Percentiles rank a stretch among this genome's conserved stretches.
Conservation (phyloP, 495 filamentous ascomycete genomes). For the Xylaria longipes region DNA sequence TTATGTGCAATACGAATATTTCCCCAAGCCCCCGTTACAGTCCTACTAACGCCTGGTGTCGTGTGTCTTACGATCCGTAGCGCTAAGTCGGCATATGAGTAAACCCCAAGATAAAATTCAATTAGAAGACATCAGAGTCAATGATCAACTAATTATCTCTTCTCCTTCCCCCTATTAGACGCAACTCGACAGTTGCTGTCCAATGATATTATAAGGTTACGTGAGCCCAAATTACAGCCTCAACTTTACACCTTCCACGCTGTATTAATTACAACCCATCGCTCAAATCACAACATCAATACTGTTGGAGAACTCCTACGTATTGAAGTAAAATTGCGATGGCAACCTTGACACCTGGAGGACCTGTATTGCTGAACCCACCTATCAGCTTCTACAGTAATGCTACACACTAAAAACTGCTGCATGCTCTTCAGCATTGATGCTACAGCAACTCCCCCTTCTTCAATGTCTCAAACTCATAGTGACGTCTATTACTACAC, state of each 20-base stretch:
- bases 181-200: background rate
- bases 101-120: background rate
- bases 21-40: no score
- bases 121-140: background rate
- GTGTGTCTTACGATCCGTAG: no score
- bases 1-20: no score
- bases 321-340: background rate
- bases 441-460: no score
- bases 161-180: background rate
- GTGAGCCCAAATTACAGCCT: no score
- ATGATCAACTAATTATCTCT: background rate
- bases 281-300: background rate
- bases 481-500: background rate
- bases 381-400: background rate
- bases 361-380: background rate
- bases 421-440: background rate
- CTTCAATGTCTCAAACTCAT: background rate
- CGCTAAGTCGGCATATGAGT: background rate
- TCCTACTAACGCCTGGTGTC: no score
- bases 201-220: background rate
- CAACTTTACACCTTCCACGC: no score
- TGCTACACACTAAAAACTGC: background rate
- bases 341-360: background rate
- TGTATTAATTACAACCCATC: no score
- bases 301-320: background rate